Conservation (phyloP, 2,329 filamentous ascomycete species). For the Lachnellula subtilissima region DNA sequence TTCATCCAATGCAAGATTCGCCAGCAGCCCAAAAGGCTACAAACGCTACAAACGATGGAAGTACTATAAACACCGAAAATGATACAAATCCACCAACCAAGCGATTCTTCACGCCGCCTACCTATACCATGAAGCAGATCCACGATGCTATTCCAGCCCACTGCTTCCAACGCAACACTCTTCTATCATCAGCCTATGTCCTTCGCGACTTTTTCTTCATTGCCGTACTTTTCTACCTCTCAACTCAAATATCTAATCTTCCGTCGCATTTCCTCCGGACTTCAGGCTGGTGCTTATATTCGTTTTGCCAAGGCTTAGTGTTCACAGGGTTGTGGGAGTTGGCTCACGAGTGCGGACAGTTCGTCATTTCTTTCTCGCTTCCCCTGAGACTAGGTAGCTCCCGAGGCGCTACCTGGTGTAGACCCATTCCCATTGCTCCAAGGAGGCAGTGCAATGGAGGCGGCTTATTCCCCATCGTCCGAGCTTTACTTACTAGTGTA, state of each 20-base stretch:
- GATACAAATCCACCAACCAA: background rate
- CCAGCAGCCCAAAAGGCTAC: background rate
- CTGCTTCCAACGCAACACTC: slow-evolving; percentile 54
- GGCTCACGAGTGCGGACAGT: slow-evolving; percentile 65
- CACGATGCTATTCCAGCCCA: slow-evolving; percentile 51
- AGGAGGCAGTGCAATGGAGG: no score
- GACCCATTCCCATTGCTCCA: no score
- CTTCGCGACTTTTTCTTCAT: slow-evolving; percentile 51
- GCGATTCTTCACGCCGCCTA: slow-evolving; percentile 21
- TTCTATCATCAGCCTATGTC: slow-evolving; percentile 51
- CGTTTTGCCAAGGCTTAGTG: slow-evolving; percentile 59
- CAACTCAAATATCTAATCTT: slow-evolving; percentile 50
- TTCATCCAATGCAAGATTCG: background rate
- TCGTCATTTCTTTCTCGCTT: background rate
- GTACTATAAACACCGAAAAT: background rate
- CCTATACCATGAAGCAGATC: slow-evolving; percentile 31
- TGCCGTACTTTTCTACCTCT: slow-evolving; percentile 43
- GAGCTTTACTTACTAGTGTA: no score
- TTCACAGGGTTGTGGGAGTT: slow-evolving; percentile 68
- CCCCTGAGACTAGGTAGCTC: background rate
- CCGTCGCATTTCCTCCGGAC: slow-evolving; percentile 40
- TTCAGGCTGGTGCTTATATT: slow-evolving; percentile 53
- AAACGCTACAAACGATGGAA: background rate
- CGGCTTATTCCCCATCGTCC: no score
- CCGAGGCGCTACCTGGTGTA: no score